Base-by-base conservation (phyloP, 306 rosid genomes). In the Quillaja saponaria region DNA sequence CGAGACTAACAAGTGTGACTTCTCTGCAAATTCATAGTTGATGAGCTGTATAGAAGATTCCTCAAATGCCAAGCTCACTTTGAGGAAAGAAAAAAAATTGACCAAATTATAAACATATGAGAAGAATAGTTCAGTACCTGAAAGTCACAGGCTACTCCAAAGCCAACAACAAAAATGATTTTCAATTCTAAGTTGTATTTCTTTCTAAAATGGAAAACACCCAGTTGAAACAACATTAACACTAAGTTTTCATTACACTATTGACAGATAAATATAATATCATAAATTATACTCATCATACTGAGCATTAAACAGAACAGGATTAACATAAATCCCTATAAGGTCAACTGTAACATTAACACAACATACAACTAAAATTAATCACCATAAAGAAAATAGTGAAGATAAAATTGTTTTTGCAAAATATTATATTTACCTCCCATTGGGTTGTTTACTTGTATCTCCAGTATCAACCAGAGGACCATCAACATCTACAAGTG, bases 381-480 rank as follows among this genome's bases (percentile, higher is more conserved):
- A 40, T 45, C 31, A 21, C 17, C 13, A 55, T 33, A 18, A 17
- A 49, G 25, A 3, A 11, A n/a, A 54, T 15, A 45, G 55, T 41
- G 17, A 47, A 34, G 15, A 20, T 53, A n/a, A 9, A 50, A 19
- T 19, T 63, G 20, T 46, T 56, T 14, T 67, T 63, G n/a, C 19
- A 35, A 55, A 6, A n/a, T 25, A 28, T 25, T 49, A 48, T 25
- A 25, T 25, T 73, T 78, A 94, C 96, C 87, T 81, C 65, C 19
- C 75, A 48, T 73, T 69, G 42, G 77, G 77, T 76, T 77, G 82
- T 78, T 79, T 81, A 72, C 75, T 76, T 76, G 67, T 55, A 70
- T 80, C 84, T 67, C 95, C 95, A 37, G 90, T 77, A 79, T 87
- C 97, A 54, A 94, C 81, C 64, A 90, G 85, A 76, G 95, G 91